Percentiles rank a stretch among this genome's conserved stretches.
Evolutionary conservation across 2,329 filamentous ascomycete species (phyloP).

Genomic region (Neopestalotiopsis sp.): DNA sequence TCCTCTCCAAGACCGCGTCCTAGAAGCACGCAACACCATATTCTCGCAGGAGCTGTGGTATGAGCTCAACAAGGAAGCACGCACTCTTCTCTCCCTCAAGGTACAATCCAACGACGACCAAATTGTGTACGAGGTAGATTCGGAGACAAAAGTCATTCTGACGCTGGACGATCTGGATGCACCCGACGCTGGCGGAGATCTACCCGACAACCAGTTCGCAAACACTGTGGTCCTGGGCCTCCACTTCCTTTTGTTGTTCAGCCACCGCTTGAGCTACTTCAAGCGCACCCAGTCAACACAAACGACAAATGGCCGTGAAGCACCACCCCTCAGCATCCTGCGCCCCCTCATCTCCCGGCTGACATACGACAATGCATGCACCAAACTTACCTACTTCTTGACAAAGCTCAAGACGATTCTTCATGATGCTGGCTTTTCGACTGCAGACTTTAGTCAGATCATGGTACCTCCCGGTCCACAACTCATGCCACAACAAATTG

Average conservation of each 20-base stretch:
- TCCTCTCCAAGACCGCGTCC: conserved; percentile 70
- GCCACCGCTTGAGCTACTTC: conserved; percentile 77
- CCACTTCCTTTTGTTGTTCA: conserved; percentile 77
- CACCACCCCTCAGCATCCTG: conserved; percentile 55
- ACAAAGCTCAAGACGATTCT: conserved; percentile 50
- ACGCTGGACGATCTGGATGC: conserved; percentile 70
- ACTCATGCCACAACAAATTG: conserved; percentile 30
- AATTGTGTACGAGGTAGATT: conserved; percentile 61
- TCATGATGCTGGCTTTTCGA: conserved; percentile 49
- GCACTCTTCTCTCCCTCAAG: conserved; percentile 72
- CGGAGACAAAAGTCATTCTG: conserved; percentile 65
- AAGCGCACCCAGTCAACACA: conserved; percentile 59
- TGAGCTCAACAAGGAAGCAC: conserved; percentile 83
- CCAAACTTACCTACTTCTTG: conserved; percentile 46
- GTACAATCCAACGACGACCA: conserved; percentile 67
- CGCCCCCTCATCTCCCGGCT: conserved; percentile 57
- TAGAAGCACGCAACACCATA: conserved; percentile 78
- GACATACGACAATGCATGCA: conserved; percentile 48
- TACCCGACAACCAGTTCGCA: conserved; percentile 58
- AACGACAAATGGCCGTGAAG: conserved; percentile 41
- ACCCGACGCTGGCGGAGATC: conserved; percentile 39
- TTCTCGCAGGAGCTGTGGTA: conserved; percentile 90
- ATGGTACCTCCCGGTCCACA: conserved; percentile 25
- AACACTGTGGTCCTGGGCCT: conserved; percentile 71
- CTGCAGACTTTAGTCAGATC: neutral